These are phyloP conservation scores for Potentilla sterilis DNA, from an alignment of 306 rosid genomes.

Conservation along the genomic window DNA sequence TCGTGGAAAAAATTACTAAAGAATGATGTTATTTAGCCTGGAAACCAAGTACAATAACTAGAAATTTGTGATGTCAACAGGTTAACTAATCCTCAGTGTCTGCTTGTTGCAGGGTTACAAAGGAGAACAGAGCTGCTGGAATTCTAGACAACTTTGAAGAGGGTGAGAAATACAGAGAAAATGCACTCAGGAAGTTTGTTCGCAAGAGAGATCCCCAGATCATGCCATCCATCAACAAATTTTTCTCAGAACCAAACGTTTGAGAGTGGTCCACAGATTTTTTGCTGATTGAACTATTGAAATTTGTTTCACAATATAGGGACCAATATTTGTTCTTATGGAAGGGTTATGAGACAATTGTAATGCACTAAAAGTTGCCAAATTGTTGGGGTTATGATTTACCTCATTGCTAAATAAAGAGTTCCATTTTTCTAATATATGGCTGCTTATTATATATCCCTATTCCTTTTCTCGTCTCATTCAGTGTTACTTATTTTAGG, in stretches of 20 bases:
- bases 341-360: background rate
- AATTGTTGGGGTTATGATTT: background rate
- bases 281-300: background rate
- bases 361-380: background rate
- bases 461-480: background rate
- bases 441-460: background rate
- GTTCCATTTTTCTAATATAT: background rate
- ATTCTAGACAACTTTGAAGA: constrained; percentile 70
- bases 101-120: constrained; percentile 59
- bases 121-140: constrained; percentile 84
- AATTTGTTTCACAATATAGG: background rate
- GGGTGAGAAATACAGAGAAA: constrained; percentile 43
- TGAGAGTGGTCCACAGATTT: background rate
- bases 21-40: too few relatives aligned
- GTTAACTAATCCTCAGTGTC: background rate
- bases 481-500: background rate
- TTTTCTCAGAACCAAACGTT: constrained; percentile 59
- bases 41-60: background rate
- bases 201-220: constrained; percentile 59
- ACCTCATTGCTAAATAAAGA: background rate
- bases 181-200: constrained; percentile 59
- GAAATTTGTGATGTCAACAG: background rate
- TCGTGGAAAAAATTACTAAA: too few relatives aligned
- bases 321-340: background rate
- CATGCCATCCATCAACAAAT: constrained; percentile 84